phyloP scores from a whole-genome alignment of 208 protist species.

The Trypanosoma platydactyli region DNA sequence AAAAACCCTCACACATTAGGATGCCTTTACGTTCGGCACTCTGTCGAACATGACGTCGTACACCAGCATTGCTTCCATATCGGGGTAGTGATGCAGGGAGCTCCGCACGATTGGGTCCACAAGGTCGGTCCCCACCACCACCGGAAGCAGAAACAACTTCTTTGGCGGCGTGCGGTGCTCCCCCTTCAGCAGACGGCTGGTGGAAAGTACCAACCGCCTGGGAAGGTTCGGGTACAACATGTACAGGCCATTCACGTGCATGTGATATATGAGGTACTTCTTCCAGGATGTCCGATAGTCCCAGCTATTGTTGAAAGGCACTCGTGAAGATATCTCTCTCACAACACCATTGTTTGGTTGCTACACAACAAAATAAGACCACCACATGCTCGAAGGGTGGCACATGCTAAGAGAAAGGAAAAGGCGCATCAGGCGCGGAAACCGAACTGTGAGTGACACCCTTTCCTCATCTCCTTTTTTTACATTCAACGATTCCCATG shows the following conservation, averaged over 20 bases:
- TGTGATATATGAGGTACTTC: constrained; percentile 45
- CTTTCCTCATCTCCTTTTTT: too few species aligned
- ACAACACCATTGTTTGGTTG: too few species aligned
- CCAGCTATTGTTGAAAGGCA: constrained; percentile 33
- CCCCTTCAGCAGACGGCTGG: constrained; percentile 34
- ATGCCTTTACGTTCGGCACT: constrained; percentile 5
- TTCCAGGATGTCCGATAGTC: constrained; percentile 34
- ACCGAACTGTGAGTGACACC: too few species aligned
- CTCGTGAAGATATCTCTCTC: too few species aligned
- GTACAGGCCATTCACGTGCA: constrained; percentile 37
- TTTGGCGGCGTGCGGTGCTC: constrained; percentile 27
- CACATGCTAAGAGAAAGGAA: neutral
- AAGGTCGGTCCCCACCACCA: constrained; percentile 10
- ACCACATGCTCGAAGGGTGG: too few species aligned
- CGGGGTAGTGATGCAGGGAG: constrained; percentile 6
- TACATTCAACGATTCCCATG: too few species aligned
- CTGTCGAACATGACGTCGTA: constrained; percentile 29
- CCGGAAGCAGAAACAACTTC: constrained; percentile 18
- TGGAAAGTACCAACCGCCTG: constrained; percentile 31
- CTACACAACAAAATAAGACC: too few species aligned
- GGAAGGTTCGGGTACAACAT: constrained; percentile 46
- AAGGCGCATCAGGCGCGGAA: too few species aligned
- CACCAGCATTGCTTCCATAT: constrained; percentile 18
- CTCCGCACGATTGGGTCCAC: neutral
- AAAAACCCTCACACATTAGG: neutral